Base-by-base conservation (phyloP, 2,329 filamentous ascomycete genomes). In the Aspergillus arachidicola region DNA sequence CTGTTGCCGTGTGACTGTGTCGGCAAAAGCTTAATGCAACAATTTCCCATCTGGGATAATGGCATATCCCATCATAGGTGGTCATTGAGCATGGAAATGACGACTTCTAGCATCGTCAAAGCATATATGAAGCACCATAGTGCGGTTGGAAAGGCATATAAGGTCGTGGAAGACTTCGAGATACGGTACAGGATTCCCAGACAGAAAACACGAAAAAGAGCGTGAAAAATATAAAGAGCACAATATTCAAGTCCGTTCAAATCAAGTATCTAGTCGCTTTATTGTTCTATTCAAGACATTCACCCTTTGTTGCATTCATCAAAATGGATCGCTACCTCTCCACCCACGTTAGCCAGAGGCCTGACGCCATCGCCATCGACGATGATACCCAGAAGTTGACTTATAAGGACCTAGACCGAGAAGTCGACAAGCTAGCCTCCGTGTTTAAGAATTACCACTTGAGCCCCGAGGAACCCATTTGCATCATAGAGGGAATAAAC, bases 381-480 rank as follows among this genome's bases (percentile, higher is more conserved):
- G 43, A 60, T n/a, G 45, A 41, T 16, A 6, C 6, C 6, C 45
- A 51, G 19, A 26, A 34, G 3, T 56, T 59, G 61, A 57, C 57
- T 3, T 63, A 63, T 28, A 26, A 38, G 14, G 57, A 60, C n/a
- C 51, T 63, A 11, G 43, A 57, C 9, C 32, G 34, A 50, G 58
- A 53, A 28, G 61, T 60, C 12, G 41, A 57, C 7, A 54, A 16
- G 12, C 12, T 63, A 30, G 51, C 53, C 12, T 36, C 32, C 19
- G 26, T 51, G 26, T 32, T 63, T 3, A 57, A 60, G n/a, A 19
- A 9, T 4, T 32, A 51, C 23, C 19, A 43, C 9, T 26, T 63
- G 14, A 48, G 34, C 6, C 50, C 48, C 16, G 56, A 64, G 34
- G 59, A 64, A 10, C 62, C 62, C 0, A 26, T 64, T 7, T 61